Evolutionary conservation across 176 grass and related monocot species (phyloP), one percentile per base, ranked within the genome.

Genomic region (Aegilops bicornis): DNA sequence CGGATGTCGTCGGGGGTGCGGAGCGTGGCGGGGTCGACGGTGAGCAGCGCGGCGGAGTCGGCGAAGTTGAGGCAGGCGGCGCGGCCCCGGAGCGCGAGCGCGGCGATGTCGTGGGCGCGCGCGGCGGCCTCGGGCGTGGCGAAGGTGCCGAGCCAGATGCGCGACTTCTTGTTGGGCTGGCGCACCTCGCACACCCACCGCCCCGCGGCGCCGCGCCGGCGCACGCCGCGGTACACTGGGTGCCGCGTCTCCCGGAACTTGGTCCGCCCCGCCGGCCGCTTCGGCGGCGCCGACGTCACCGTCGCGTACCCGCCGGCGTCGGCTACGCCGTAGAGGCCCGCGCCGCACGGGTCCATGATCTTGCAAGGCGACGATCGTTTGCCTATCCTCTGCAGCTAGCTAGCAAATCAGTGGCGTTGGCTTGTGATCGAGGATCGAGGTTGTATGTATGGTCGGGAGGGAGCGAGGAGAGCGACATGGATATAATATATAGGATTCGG

Each of bases 91-190:
- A 98, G 93, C 0, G 91, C 91, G 2, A 95, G 91, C 19, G 93
- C 95, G 3, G 31, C 31, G 61, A 93, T 93, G 82, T 98, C 95
- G 72, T 98, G 93, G 17, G 95, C 95, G n/a, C 95, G 92, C 9
- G 95, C 95, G 0, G 95, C 95, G 82, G 92, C 92, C 77, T 97
- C 95, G 2, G 95, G 86, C 2, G 92, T 97, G 56, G 90, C 86
- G 82, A 97, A 97, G 16, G 95, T 97, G 39, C 95, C 95, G 0
- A 97, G 95, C 95, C 95, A 97, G 61, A 97, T 97, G 69, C 95
- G 92, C 8, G 92, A 94, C 90, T 97, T 97, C 88, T 97, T 97
- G 29, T 89, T 92, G 50, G 95, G 95, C 82, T 98, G 91, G 0
- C 95, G 80, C 4, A 97, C 92, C 88, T 97, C 94, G 76, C 89